Percentiles rank a stretch among this genome's conserved stretches.
phyloP scores from a whole-genome alignment of 2,329 filamentous ascomycete species.

The Colletotrichum sojae region DNA sequence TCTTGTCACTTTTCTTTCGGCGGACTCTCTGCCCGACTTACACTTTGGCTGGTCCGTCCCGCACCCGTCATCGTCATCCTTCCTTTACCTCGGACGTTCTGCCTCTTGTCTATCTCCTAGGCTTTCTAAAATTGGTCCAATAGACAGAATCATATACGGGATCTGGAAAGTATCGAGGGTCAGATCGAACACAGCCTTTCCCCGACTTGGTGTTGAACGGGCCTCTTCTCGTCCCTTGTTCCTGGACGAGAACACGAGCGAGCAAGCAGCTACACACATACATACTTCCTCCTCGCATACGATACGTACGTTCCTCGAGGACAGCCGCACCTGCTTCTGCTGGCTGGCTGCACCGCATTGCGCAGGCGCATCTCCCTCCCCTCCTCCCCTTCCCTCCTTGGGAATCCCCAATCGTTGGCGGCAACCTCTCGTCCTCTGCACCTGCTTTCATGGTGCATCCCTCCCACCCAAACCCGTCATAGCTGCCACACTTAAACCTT shows the following conservation, averaged over 20 bases:
- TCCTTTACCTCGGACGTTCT: too few relatives aligned
- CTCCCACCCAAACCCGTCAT: slow-evolving; percentile 28
- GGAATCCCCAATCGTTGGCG: slow-evolving; percentile 5
- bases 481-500: slow-evolving; percentile 36
- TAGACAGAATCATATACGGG: not conserved
- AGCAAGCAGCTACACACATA: not conserved
- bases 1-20: not conserved
- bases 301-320: not conserved
- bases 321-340: slow-evolving; percentile 3
- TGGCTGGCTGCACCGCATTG: not conserved
- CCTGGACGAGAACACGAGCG: slow-evolving; percentile 19
- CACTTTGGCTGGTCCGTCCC: not conserved
- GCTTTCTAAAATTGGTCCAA: not conserved
- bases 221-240: slow-evolving; percentile 15
- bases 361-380: too few relatives aligned
- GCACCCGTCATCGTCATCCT: too few relatives aligned
- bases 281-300: not conserved
- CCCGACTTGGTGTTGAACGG: slow-evolving; percentile 7
- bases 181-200: slow-evolving; percentile 6
- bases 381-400: too few relatives aligned
- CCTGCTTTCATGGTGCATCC: slow-evolving; percentile 31
- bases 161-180: not conserved
- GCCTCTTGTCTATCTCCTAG: too few relatives aligned
- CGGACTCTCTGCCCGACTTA: not conserved
- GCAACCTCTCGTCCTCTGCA: slow-evolving; percentile 8